Base-by-base conservation (phyloP, 208 protist genomes). In the Acanthamoeba lenticulata region DNA sequence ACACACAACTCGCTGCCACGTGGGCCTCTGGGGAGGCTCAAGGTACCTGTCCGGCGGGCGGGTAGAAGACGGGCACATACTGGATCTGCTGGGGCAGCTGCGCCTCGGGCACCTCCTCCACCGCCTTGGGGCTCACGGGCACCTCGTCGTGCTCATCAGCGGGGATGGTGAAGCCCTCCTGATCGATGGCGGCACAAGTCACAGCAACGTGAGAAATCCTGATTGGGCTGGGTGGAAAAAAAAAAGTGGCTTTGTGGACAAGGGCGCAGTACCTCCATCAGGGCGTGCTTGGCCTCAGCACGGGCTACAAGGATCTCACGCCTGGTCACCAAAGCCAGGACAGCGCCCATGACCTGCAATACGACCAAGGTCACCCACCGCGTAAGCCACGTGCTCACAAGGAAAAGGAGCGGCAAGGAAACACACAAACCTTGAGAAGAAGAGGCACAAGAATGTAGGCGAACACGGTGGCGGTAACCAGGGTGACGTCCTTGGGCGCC, bases 141-240 rank as follows among this genome's bases (percentile, higher is more conserved):
- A 29, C 11, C 60, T 67, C 60, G 60, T 36, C 29, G n/a, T 27
- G 3, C 77, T 86, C 77, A 21, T 86, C 77, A 24, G 77, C 77
- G 29, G 77, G 77, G 77, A 86, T 29, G 77, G 77, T 86, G 44
- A 86, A 57, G 77, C 77, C 77, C 77, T 86, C 77, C 60, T 91
- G 79, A 32, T 32, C 11, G 42, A 45, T 9, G 15, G 47, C 9
- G 1, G 34, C 77, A 49, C 0, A 2, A 62, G 29, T 17, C 40
- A 89, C 21, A 40, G 7, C 45, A 21, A 27, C 29, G 21, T 27
- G 2, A 55, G 21, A 11, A 36, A 44, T 32, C 13, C 13, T 17
- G 32, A 42, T 21, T 77, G 7, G 32, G 67, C 7, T 1, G 42
- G 1, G 79, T 36, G 45, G 32, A 11, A 62, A n/a, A 42, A 1